phyloP scores from a whole-genome alignment of 768 basidiomycete genomes.

The Gelatoporia subvermispora region DNA sequence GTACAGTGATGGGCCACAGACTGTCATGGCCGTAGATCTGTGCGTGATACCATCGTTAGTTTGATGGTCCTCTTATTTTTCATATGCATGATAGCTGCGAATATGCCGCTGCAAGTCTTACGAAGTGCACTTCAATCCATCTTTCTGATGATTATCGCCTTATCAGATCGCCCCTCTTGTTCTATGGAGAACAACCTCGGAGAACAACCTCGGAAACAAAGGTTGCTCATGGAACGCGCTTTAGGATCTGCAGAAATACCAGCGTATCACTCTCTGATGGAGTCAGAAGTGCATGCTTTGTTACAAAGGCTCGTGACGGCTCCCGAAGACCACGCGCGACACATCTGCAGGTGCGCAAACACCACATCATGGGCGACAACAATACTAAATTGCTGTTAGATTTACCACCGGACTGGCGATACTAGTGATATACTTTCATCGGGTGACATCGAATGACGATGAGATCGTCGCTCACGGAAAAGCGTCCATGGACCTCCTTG shows the following conservation, averaged over 20 bases:
- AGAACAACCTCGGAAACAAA: not conserved
- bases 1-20: constrained; percentile 20
- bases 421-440: not conserved
- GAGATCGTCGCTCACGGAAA: constrained; percentile 17
- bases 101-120: not conserved
- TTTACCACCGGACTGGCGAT: not conserved
- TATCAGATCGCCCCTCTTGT: not conserved
- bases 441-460: constrained; percentile 7
- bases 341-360: not conserved
- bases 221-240: not conserved
- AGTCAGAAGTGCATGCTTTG: not conserved
- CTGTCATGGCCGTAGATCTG: constrained; percentile 13
- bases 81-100: no score
- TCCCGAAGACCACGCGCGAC: not conserved
- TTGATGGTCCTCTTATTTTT: no score
- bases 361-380: no score
- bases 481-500: constrained; percentile 12
- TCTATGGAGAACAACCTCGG: not conserved
- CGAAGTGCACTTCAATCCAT: no score
- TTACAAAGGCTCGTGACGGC: not conserved
- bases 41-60: not conserved
- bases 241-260: not conserved
- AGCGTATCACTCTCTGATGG: not conserved
- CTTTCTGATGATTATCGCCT: no score
- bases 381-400: not conserved